Conservation (phyloP, 306 rosid genomes). For the Pyrus communis region DNA sequence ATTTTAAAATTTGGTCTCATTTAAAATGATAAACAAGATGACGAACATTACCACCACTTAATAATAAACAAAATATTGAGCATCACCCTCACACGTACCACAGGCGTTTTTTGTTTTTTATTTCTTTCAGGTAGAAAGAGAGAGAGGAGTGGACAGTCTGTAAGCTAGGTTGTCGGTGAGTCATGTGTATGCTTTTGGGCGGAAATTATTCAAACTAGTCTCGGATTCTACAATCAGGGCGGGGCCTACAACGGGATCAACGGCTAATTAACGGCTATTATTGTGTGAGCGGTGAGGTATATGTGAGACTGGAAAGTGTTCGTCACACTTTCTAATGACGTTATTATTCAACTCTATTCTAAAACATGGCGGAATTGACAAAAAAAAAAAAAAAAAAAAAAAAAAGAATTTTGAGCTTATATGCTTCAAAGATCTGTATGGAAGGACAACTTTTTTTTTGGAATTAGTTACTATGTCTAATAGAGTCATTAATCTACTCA, state of each 20-base stretch:
- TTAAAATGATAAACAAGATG: fast-evolving
- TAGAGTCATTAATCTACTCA: too few relatives aligned
- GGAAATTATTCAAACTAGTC: background rate
- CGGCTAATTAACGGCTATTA: conserved; percentile 1
- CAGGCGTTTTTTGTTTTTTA: background rate
- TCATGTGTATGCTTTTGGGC: background rate
- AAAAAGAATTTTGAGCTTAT: too few relatives aligned
- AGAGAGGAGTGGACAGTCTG: background rate
- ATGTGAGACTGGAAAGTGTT: background rate
- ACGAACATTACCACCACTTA: fast-evolving
- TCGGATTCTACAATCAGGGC: background rate
- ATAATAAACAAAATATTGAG: too few relatives aligned
- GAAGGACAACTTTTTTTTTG: too few relatives aligned
- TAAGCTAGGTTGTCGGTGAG: background rate
- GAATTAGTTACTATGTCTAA: too few relatives aligned
- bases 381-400: too few relatives aligned
- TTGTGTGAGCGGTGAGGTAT: background rate
- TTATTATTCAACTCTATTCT: too few relatives aligned
- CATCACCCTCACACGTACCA: too few relatives aligned
- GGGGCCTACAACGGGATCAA: conserved; percentile 4
- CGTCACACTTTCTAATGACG: too few relatives aligned
- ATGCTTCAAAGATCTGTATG: too few relatives aligned
- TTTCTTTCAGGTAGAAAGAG: background rate
- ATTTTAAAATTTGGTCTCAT: fast-evolving
- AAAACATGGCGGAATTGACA: too few relatives aligned